Evolutionary conservation across 140 eudicot genomes (phyloP), one percentile per base, ranked within the genome.

Genomic region (Senecio squalidus): DNA sequence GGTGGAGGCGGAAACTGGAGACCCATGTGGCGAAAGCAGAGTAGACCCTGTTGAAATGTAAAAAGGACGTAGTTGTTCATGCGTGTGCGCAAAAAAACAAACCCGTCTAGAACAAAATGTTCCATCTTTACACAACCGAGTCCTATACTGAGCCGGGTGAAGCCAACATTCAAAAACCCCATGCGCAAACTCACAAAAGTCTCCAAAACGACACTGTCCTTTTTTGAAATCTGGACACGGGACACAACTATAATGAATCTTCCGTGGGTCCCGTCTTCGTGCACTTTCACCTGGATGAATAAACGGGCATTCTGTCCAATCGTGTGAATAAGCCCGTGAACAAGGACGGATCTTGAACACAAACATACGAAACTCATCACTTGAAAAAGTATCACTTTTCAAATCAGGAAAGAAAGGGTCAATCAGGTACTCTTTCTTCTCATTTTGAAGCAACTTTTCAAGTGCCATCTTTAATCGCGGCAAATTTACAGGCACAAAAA

Each of bases 221-320:
- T 72, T 82, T 3, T 80, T 71, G 28, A 82, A 82, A 36, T 82
- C 85, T 1, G 89, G 89, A 51, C 89, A 82, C 0, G 89, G 85
- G 15, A 82, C 89, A 55, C 82, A 82, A 25, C 85, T 82, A 44
- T 78, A 82, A 24, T 78, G 89, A 33, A 33, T 74, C 70, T 78
- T 78, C 22, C 82, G 62, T 3, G 89, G 89, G 52, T 82, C 85
- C 25, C 85, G 34, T 14, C 89, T 40, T 17, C 89, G 60, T 1
- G 85, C 89, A 26, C 80, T 82, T 39, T 82, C 89, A 7, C 89
- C 89, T 13, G 85, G 89, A 60, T 82, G 89, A 31, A 82, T 83
- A 69, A 82, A 82, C 14, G 85, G 85, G 60, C 89, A 82, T 57
- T 78, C 85, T 0, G 89, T 82, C 89, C 89, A 82, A 57, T 82